Percentiles rank a stretch among this genome's conserved stretches.
phyloP scores from a whole-genome alignment of 495 filamentous ascomycete genomes.

The Trichoderma erinaceum region DNA sequence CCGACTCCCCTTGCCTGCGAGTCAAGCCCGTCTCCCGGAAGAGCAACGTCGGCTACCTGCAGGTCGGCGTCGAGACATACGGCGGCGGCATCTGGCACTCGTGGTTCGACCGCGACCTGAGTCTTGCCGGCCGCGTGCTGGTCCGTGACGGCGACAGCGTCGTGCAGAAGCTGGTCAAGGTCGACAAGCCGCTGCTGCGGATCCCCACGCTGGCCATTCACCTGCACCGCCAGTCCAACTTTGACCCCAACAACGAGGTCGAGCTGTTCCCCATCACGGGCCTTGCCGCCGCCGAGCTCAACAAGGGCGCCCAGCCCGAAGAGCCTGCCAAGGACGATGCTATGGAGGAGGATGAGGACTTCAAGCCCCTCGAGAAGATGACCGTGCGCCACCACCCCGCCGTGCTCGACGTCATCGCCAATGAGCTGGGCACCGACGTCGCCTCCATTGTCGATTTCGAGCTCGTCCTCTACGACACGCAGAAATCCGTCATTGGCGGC shows the following conservation, averaged over 20 bases:
- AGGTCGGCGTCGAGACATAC: conserved; percentile 95
- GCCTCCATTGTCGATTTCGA: conserved; percentile 87
- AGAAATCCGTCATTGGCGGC: conserved; percentile 81
- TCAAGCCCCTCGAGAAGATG: conserved; percentile 66
- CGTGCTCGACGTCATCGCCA: conserved; percentile 79
- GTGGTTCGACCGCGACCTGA: conserved; percentile 94
- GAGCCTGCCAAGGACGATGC: conserved; percentile 32
- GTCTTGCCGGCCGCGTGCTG: conserved; percentile 83
- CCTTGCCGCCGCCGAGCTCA: conserved; percentile 78
- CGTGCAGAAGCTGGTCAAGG: conserved; percentile 78
- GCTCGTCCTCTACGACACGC: conserved; percentile 91
- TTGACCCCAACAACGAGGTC: conserved; percentile 92
- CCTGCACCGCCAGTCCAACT: conserved; percentile 75
- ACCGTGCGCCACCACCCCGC: conserved; percentile 84
- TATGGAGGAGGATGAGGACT: conserved; percentile 43
- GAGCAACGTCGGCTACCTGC: conserved; percentile 73
- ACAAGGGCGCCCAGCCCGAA: conserved; percentile 49
- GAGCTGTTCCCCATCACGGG: conserved; percentile 93
- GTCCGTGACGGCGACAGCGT: conserved; percentile 68
- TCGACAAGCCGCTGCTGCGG: conserved; percentile 83
- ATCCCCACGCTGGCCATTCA: conserved; percentile 93
- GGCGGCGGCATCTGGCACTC: conserved; percentile 80
- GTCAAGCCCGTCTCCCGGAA: conserved; percentile 94
- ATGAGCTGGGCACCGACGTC: conserved; percentile 61
- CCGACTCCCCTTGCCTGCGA: conserved; percentile 84